Evolutionary conservation across 2,329 filamentous ascomycete genomes (phyloP).

Genomic region (Fusarium kyushuense): DNA sequence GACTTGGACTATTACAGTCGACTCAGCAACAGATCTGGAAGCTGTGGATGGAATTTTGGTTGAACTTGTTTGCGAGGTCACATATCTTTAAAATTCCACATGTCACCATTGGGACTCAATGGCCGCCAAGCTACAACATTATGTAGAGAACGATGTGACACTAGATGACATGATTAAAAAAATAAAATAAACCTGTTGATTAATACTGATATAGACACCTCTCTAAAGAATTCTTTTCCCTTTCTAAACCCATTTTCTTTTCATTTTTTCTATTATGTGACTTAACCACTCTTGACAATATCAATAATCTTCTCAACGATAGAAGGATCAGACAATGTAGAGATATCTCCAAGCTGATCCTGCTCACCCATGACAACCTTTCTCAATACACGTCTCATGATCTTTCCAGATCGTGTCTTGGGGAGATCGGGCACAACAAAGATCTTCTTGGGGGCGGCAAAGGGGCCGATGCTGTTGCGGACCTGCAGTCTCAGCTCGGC

Average conservation of each 20-base stretch:
- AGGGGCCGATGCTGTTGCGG: conserved; percentile 91
- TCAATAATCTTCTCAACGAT: conserved; percentile 89
- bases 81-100: too few species aligned
- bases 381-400: conserved; percentile 91
- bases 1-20: too few species aligned
- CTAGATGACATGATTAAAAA: too few species aligned
- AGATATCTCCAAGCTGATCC: conserved; percentile 89
- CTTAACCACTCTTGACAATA: conserved; percentile 25
- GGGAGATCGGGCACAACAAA: conserved; percentile 89
- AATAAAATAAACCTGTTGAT: conserved; percentile 1
- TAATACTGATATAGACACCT: neutral
- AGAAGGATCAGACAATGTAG: conserved; percentile 87
- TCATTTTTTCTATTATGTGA: neutral
- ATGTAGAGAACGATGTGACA: too few species aligned
- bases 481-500: conserved; percentile 93
- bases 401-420: conserved; percentile 95
- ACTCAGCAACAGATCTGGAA: too few species aligned
- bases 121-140: too few species aligned
- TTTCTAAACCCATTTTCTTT: neutral
- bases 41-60: too few species aligned
- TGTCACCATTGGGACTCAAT: too few species aligned
- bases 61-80: too few species aligned
- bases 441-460: conserved; percentile 90
- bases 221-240: neutral
- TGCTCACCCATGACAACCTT: conserved; percentile 96